Evolutionary conservation across 805 yeast genomes (phyloP).

Genomic region (Saccharomycopsis oosterbeekiorum): DNA sequence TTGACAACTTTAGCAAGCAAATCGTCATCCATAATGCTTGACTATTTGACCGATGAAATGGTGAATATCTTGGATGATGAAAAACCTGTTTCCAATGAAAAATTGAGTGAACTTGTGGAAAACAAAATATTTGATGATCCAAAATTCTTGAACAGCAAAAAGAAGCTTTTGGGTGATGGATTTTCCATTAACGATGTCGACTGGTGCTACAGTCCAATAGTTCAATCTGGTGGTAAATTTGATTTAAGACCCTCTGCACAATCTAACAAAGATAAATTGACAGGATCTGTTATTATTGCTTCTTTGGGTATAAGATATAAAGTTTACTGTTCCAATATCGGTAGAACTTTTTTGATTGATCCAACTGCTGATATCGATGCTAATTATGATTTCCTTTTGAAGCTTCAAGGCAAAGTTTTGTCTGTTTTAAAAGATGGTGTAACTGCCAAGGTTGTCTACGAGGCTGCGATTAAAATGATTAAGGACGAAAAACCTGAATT

Average conservation of each 20-base stretch:
- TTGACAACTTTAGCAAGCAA: constrained; percentile 62
- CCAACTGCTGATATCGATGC: constrained; percentile 72
- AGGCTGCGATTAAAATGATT: constrained; percentile 50
- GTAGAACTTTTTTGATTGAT: constrained; percentile 81
- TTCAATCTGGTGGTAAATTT: constrained; percentile 79
- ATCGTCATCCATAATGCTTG: constrained; percentile 71
- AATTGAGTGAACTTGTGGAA: constrained; percentile 68
- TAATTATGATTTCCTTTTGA: constrained; percentile 67
- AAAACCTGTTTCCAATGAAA: constrained; percentile 57
- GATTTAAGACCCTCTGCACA: constrained; percentile 79
- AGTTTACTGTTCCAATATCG: constrained; percentile 80
- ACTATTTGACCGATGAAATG: constrained; percentile 79
- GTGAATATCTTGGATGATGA: constrained; percentile 83
- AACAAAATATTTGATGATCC: constrained; percentile 62
- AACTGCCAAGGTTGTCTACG: constrained; percentile 56
- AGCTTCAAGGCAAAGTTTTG: constrained; percentile 59
- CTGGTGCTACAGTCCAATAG: constrained; percentile 89
- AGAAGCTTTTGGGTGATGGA: constrained; percentile 50
- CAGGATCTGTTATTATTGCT: constrained; percentile 71
- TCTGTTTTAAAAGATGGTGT: constrained; percentile 57
- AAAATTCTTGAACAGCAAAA: constrained; percentile 50
- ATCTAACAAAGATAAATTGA: constrained; percentile 54
- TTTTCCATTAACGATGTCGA: constrained; percentile 72
- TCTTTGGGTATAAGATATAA: constrained; percentile 82
- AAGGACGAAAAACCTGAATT: constrained; percentile 57